phyloP scores from a whole-genome alignment of 1,139 yeast species.

The Debaryomyces sp. region DNA sequence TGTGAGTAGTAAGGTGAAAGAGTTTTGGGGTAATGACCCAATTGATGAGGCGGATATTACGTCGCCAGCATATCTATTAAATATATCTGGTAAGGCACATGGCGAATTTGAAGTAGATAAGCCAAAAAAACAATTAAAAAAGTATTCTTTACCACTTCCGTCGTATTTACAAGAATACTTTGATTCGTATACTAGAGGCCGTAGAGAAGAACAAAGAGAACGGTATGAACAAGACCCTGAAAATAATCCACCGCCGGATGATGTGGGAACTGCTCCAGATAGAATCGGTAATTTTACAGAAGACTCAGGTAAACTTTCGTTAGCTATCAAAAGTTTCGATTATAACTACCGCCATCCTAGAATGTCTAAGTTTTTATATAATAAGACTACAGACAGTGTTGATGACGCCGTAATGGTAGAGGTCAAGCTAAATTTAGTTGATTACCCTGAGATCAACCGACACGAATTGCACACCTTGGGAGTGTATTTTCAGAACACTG shows the following conservation, averaged over 20 bases:
- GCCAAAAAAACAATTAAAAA: conserved; percentile 16
- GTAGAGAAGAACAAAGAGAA: conserved; percentile 24
- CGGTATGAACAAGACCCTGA: conserved; percentile 31
- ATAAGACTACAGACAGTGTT: conserved; percentile 18
- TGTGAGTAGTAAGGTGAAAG: conserved; percentile 48
- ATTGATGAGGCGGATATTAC: conserved; percentile 17
- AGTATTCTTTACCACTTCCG: conserved; percentile 39
- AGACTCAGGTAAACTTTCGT: conserved; percentile 28
- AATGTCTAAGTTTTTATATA: conserved; percentile 17
- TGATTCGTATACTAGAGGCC: conserved; percentile 28
- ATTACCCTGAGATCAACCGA: conserved; percentile 43
- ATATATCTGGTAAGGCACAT: conserved; percentile 51
- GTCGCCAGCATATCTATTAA: conserved; percentile 43
- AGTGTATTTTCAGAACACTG: conserved; percentile 69
- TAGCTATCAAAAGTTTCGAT: conserved; percentile 26
- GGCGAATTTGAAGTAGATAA: conserved; percentile 43
- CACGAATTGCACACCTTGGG: conserved; percentile 60
- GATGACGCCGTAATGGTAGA: conserved; percentile 37
- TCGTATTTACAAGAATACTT: conserved; percentile 41
- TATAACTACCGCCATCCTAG: conserved; percentile 27
- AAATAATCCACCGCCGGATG: conserved; percentile 11
- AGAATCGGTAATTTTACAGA: conserved; percentile 34
- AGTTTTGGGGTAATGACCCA: conserved; percentile 49
- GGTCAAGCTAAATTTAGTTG: conserved; percentile 31
- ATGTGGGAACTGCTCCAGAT: conserved; percentile 10